Percentiles rank a stretch among this genome's conserved stretches.
Conservation (phyloP, 306 rosid genomes). For the Prosopis cineraria region DNA sequence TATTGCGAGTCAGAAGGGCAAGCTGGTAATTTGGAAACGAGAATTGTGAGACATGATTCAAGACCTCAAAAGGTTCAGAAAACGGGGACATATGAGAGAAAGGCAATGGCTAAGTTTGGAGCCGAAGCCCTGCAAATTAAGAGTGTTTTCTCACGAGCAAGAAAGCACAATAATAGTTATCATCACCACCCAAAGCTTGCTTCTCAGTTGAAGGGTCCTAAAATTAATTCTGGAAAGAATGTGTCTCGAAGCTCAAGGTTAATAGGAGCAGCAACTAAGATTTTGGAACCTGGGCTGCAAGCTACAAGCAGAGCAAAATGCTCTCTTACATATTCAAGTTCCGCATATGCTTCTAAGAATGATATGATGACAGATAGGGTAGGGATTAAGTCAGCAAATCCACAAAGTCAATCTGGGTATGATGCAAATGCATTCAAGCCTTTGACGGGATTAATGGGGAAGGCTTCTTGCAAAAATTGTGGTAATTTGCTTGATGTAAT, state of each 20-base stretch:
- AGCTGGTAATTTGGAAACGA: constrained; percentile 52
- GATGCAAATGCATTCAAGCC: constrained; percentile 38
- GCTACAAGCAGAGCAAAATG: constrained; percentile 53
- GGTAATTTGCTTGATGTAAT: constrained; percentile 60
- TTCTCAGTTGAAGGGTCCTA: constrained; percentile 69
- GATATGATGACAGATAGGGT: constrained; percentile 33
- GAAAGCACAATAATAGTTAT: constrained; percentile 46
- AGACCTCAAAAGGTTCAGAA: constrained; percentile 92
- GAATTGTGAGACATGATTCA: constrained; percentile 57
- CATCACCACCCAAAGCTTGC: constrained; percentile 61
- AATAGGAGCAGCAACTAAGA: constrained; percentile 81
- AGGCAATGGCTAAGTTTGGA: constrained; percentile 69
- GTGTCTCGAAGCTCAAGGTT: constrained; percentile 68
- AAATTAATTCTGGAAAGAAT: constrained; percentile 55
- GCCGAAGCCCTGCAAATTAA: constrained; percentile 74
- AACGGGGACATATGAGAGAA: constrained; percentile 56
- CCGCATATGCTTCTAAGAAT: constrained; percentile 41
- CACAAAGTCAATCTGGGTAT: constrained; percentile 39
- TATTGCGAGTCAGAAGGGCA: constrained; percentile 42
- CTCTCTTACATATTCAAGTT: constrained; percentile 51
- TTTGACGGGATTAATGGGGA: constrained; percentile 38
- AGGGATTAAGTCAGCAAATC: constrained; percentile 29
- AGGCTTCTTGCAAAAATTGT: constrained; percentile 68
- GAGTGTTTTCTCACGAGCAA: constrained; percentile 69
- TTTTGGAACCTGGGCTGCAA: constrained; percentile 90